phyloP scores from a whole-genome alignment of 495 filamentous ascomycete genomes.

The Tuber borchii region DNA sequence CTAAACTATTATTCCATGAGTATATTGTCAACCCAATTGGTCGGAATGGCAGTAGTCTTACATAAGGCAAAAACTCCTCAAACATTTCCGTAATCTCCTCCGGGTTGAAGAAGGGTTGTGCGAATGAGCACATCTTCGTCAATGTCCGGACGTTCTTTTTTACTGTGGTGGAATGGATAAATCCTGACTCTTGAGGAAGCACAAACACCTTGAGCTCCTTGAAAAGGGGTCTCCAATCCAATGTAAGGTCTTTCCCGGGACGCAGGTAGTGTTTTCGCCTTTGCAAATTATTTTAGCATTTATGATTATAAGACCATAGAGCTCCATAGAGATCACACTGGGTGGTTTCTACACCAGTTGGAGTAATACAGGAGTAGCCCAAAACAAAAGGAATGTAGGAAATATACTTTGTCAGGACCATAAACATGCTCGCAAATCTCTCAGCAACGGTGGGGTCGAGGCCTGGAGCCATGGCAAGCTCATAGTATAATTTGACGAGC shows the following conservation, averaged over 20 bases:
- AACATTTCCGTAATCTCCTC: constrained; percentile 76
- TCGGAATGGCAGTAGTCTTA: constrained; percentile 24
- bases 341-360: constrained; percentile 33
- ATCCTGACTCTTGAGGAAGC: constrained; percentile 69
- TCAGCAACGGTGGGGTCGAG: constrained; percentile 75
- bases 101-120: constrained; percentile 88
- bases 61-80: constrained; percentile 83
- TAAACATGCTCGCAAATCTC: constrained; percentile 93
- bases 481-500: constrained; percentile 87
- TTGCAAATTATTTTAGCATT: constrained; percentile 40
- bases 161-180: constrained; percentile 56
- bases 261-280: constrained; percentile 94
- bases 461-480: constrained; percentile 83
- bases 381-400: constrained; percentile 40
- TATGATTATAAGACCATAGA: constrained; percentile 35
- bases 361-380: constrained; percentile 19
- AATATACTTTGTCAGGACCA: constrained; percentile 79
- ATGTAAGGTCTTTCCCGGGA: constrained; percentile 73
- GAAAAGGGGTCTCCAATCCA: constrained; percentile 91
- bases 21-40: constrained; percentile 13
- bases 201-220: constrained; percentile 85
- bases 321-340: constrained; percentile 33
- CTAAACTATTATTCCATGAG: constrained; percentile 56
- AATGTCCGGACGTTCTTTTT: constrained; percentile 68
- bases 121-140: constrained; percentile 79